Conservation (phyloP, 169 alveolate species). For the Cryptosporidium viatorum region DNA sequence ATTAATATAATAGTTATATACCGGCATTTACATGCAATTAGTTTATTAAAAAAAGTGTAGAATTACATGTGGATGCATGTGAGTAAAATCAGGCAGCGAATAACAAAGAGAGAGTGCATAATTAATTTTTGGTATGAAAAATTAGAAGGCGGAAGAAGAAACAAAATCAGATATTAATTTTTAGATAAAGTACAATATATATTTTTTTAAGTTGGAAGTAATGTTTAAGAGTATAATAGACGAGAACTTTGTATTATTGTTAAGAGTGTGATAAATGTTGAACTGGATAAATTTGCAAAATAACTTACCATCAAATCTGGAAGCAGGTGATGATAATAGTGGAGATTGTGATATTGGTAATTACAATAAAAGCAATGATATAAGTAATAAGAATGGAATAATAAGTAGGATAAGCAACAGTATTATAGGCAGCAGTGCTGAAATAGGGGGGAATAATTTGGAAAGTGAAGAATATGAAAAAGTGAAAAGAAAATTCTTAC, state of each 20-base stretch:
- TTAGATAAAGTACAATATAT: neutral
- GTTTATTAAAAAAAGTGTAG: neutral
- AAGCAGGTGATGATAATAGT: neutral
- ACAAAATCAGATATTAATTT: too few relatives aligned
- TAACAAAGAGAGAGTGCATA: neutral
- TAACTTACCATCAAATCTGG: neutral
- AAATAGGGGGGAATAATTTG: neutral
- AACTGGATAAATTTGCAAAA: slow-evolving; percentile 24
- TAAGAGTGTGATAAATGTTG: slow-evolving; percentile 22
- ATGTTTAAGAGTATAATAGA: neutral
- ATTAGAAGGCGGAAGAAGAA: neutral
- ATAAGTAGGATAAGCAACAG: neutral
- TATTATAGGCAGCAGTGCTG: neutral
- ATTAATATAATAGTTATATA: neutral
- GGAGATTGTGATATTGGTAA: neutral
- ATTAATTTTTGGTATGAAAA: neutral
- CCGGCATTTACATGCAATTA: slow-evolving; percentile 10
- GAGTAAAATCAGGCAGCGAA: neutral
- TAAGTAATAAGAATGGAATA: neutral
- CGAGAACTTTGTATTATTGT: neutral
- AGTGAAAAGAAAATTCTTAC: neutral
- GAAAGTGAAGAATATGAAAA: neutral
- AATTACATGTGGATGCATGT: slow-evolving; percentile 1
- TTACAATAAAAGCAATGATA: neutral
- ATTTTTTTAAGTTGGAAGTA: neutral